Evolutionary conservation across 1,284 basidiomycete species (phyloP).

Genomic region (Peniophora sp.): DNA sequence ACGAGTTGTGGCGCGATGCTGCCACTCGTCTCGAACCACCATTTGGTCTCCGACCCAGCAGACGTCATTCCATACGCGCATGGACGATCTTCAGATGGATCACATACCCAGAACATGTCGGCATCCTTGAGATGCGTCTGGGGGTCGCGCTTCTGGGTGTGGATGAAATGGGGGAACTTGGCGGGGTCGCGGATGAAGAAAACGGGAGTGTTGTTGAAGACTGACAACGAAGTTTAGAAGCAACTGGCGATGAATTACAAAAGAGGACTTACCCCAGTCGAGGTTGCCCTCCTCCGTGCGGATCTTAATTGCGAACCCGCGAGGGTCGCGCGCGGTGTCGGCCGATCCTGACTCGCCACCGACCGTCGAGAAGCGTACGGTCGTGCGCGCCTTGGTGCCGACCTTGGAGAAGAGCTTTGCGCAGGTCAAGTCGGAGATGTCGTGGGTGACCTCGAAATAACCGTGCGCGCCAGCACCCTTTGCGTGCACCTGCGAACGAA

Average conservation of each 20-base stretch:
- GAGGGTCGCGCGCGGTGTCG: constrained; percentile 88
- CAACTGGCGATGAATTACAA: too few relatives aligned
- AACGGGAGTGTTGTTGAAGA: constrained; percentile 88
- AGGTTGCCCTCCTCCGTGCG: constrained; percentile 85
- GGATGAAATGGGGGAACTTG: constrained; percentile 91
- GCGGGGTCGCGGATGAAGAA: constrained; percentile 83
- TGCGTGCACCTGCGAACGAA: constrained; percentile 59
- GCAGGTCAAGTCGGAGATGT: constrained; percentile 74
- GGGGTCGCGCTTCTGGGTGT: constrained; percentile 90
- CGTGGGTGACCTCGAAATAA: constrained; percentile 83
- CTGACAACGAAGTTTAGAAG: too few relatives aligned
- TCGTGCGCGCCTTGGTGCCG: constrained; percentile 65
- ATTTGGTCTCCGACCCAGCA: neutral
- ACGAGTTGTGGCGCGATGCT: neutral
- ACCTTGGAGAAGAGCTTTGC: constrained; percentile 65
- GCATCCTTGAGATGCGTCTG: constrained; percentile 83
- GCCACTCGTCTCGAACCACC: neutral
- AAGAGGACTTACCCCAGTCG: too few relatives aligned
- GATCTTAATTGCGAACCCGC: constrained; percentile 90
- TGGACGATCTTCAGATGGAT: too few relatives aligned
- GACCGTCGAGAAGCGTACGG: constrained; percentile 83
- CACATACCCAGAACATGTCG: constrained; percentile 70
- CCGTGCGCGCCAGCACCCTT: constrained; percentile 89
- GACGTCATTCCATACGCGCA: neutral
- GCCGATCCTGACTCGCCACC: constrained; percentile 84